Conservation (phyloP, 495 filamentous ascomycete species). For the Schizothecium vesticola region DNA sequence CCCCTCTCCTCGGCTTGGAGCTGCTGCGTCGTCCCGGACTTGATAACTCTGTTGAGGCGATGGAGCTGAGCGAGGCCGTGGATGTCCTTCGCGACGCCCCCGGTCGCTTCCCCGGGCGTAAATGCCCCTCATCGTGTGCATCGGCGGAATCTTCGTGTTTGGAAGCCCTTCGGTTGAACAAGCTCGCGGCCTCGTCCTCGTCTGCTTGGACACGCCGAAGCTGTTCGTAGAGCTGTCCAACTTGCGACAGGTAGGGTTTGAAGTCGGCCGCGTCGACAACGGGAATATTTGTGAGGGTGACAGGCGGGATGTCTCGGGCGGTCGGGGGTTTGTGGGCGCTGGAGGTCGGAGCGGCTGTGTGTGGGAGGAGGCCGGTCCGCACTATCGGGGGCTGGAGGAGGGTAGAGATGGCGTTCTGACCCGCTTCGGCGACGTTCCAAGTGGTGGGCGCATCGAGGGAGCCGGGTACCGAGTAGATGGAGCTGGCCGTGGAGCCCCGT, state of each 20-base stretch:
- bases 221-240: conserved; percentile 76
- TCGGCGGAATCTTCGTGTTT: conserved; percentile 48
- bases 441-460: conserved; percentile 59
- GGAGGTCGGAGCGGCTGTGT: conserved; percentile 58
- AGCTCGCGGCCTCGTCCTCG: conserved; percentile 50
- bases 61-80: conserved; percentile 40
- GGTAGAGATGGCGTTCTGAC: conserved; percentile 90
- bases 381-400: conserved; percentile 86
- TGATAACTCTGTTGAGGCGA: conserved; percentile 49
- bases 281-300: conserved; percentile 84
- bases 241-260: conserved; percentile 74
- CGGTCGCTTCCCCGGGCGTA: conserved; percentile 38
- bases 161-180: conserved; percentile 36
- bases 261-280: conserved; percentile 77
- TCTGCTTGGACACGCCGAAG: conserved; percentile 69
- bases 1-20: conserved; percentile 46
- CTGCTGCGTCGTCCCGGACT: conserved; percentile 45
- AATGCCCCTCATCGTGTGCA: conserved; percentile 41
- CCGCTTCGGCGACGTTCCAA: conserved; percentile 60
- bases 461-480: conserved; percentile 72
- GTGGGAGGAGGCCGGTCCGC: conserved; percentile 76
- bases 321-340: conserved; percentile 76
- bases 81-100: conserved; percentile 40
- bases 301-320: conserved; percentile 89
- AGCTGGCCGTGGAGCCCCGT: conserved; percentile 82